Evolutionary conservation across 805 yeast species (phyloP), one percentile per base, ranked within the genome.

Genomic region (Sugiyamaella boreocaroliniensis): DNA sequence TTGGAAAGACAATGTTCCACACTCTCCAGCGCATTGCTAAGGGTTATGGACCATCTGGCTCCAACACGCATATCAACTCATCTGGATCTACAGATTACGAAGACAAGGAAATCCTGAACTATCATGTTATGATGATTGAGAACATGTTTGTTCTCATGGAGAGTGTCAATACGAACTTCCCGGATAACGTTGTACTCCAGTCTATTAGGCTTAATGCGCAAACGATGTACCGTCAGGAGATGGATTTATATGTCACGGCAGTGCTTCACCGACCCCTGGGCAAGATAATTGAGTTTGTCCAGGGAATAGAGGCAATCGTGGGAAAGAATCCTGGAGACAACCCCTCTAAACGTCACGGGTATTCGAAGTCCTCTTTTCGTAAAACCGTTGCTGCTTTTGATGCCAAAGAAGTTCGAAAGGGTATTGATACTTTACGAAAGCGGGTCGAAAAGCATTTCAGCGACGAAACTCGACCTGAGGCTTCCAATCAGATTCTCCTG

Each of bases 221-320:
- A 46, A 43, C 54, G 2, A 50, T 47, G 40, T 63, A 61, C 48
- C 52, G 61, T 10, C 55, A 54, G 11, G 67, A 67, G n/a, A 54
- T 69, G 34, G 59, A 54, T n/a, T 52, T 52, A 1, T 84, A 81
- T 64, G 74, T 81, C 11, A 65, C 64, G n/a, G 61, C 60, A n/a
- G 66, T 83, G 14, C 64, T 81, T 43, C 67, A 71, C 51, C 74
- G 82, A 45, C 74, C 81, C 20, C 74, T 89, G 61, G 92, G 93
- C 0, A 85, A 84, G 61, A 61, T 89, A 48, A 70, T 80, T 14
- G 81, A 79, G 26, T 84, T 86, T 64, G 78, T 89, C 1, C 75
- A 76, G 42, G 86, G 83, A 37, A 79, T 82, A 43, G 85, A 83
- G 53, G 74, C 77, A 1, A 64, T 82, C 11, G 65, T 72, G 2